Conservation (phyloP, 2,329 filamentous ascomycete species). For the Drechslera avenae region DNA sequence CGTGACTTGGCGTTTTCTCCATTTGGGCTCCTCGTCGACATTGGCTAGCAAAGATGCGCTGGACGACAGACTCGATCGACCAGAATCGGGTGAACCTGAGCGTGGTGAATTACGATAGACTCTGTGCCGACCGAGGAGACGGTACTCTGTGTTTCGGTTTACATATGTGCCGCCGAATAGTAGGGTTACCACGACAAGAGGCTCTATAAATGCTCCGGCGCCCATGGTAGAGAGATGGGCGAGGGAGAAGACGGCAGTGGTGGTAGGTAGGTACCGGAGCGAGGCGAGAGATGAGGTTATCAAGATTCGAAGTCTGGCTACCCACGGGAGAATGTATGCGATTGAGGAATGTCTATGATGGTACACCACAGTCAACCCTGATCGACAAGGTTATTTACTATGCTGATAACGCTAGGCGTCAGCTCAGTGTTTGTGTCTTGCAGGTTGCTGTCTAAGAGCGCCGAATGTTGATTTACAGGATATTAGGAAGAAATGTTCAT, state of each 20-base stretch:
- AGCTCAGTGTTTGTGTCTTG: neutral
- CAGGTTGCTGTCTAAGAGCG: neutral
- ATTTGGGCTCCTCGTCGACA: conserved; percentile 51
- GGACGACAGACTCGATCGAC: conserved; percentile 46
- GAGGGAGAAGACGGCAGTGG: neutral
- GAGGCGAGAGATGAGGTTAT: neutral
- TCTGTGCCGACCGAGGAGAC: conserved; percentile 39
- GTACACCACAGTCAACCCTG: neutral
- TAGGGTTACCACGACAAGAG: conserved; percentile 64
- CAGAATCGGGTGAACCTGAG: conserved; percentile 52
- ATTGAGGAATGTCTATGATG: neutral
- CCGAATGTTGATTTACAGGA: neutral
- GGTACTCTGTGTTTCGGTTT: conserved; percentile 57
- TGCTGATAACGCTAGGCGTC: conserved; percentile 1
- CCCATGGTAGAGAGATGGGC: conserved; percentile 52
- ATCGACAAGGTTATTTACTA: neutral
- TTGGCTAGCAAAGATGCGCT: conserved; percentile 51
- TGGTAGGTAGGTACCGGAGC: neutral
- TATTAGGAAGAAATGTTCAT: neutral
- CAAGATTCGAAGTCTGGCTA: no score
- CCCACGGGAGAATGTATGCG: neutral
- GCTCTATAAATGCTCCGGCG: conserved; percentile 63
- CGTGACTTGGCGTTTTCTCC: conserved; percentile 57
- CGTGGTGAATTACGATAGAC: conserved; percentile 31
- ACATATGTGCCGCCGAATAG: conserved; percentile 67